A percentile compares a stretch with the other conserved stretches of the same genome.
phyloP scores from a whole-genome alignment of 2,329 filamentous ascomycete species.

The Arthrobotrys sinensis region DNA sequence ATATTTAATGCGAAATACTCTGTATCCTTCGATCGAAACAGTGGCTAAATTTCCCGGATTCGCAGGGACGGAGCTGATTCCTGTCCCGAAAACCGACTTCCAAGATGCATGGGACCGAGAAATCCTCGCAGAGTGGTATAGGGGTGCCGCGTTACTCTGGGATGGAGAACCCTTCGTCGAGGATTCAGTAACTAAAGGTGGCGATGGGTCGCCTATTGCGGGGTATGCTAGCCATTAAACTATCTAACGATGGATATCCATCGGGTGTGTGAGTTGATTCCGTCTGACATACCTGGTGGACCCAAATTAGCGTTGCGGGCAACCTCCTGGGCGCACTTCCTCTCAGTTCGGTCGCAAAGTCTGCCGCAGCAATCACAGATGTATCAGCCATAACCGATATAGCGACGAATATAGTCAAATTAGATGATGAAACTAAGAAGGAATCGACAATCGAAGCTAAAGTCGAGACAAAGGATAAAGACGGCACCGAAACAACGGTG shows the following conservation, averaged over 20 bases:
- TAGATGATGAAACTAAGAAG: conserved; percentile 23
- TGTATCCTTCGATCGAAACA: conserved; percentile 23
- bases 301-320: background rate
- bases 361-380: conserved; percentile 29
- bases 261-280: background rate
- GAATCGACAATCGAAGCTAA: conserved; percentile 34
- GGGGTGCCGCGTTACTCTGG: conserved; percentile 48
- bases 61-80: conserved; percentile 32
- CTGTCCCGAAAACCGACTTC: conserved; percentile 27
- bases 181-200: background rate
- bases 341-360: conserved; percentile 16
- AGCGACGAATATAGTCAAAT: conserved; percentile 15
- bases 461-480: conserved; percentile 10
- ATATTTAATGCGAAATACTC: conserved; percentile 22
- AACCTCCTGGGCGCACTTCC: conserved; percentile 21
- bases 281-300: background rate
- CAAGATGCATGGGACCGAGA: conserved; percentile 49
- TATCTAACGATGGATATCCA: too few relatives aligned
- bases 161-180: conserved; percentile 4
- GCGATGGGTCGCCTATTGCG: background rate
- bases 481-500: conserved; percentile 21
- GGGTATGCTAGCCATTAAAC: background rate
- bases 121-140: conserved; percentile 47
- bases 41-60: conserved; percentile 8
- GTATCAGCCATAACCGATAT: conserved; percentile 31